phyloP scores from a whole-genome alignment of 306 rosid species.

The Clitoria ternatea region DNA sequence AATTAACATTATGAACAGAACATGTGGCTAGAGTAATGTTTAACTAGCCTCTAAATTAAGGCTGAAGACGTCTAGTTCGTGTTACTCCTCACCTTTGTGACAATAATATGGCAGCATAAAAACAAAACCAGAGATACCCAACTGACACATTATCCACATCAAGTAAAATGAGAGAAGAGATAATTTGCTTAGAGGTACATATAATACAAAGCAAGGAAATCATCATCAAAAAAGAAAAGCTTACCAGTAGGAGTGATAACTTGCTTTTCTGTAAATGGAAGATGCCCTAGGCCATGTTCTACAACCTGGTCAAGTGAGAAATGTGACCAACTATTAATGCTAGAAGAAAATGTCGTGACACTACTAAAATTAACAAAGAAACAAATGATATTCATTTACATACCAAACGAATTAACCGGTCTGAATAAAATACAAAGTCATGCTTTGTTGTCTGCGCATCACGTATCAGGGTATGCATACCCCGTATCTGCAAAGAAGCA shows the following conservation, averaged over 20 bases:
- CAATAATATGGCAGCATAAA: neutral
- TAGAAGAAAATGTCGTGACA: slow-evolving; percentile 17
- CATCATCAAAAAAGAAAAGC: slow-evolving; percentile 12
- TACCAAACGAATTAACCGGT: slow-evolving; percentile 96
- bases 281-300: slow-evolving; percentile 96
- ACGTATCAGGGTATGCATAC: slow-evolving; percentile 97
- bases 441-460: slow-evolving; percentile 87
- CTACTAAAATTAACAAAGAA: slow-evolving; percentile 15
- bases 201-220: slow-evolving; percentile 1
- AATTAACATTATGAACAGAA: slow-evolving; percentile 5
- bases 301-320: slow-evolving; percentile 72
- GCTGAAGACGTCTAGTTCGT: neutral
- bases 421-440: slow-evolving; percentile 95
- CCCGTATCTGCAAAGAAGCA: slow-evolving; percentile 68
- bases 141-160: neutral
- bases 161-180: neutral
- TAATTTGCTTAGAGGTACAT: neutral
- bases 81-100: neutral
- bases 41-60: neutral
- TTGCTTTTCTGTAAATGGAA: slow-evolving; percentile 97
- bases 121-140: slow-evolving; percentile 16
- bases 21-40: no score
- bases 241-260: slow-evolving; percentile 92
- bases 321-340: slow-evolving; percentile 20
- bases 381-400: slow-evolving; percentile 32